Base-by-base conservation (phyloP, 371 early-diverging fungal genomes). In the Funneliformis caledonium region DNA sequence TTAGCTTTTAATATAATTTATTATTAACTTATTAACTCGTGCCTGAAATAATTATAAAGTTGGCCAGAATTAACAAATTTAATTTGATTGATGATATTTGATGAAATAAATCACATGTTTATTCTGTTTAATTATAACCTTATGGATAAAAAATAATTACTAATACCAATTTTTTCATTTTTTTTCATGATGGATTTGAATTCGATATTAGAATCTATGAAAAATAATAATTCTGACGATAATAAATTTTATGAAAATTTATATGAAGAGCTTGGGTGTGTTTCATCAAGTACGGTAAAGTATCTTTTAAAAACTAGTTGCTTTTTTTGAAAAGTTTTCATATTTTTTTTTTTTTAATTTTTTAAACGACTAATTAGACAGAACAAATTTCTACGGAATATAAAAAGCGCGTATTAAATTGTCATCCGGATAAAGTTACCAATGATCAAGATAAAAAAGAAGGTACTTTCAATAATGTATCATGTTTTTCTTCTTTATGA, bases 371-470 rank as follows among this genome's bases (percentile, higher is more conserved):
- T 33, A 33, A 14, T 52, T 16, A 76, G 76, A 11, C 37, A 19
- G 76, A 76, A 60, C 76, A 76, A 76, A 76, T 76, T 60, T 76
- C 76, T 42, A 42, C 56, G 5, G 76, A 76, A 61, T 76, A 76
- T 42, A 76, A 76, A 61, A 60, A 60, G 60, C 76, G 76, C 42
- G 76, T 60, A 43, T 19, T 76, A 56, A 10, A 56, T 42, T 76
- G 76, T 60, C 76, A 76, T 37, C 76, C 76, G 33, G 76, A 76
- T 56, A 76, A 61, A 59, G 43, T 76, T 60, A 76, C 33, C 10
- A 43, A 45, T 48, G 22, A 72, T 9, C 42, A 45, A 72, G 72
- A 72, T 43, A 56, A 72, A 72, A 59, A 52, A 75, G 59, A n/a
- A 42, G 76, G 72, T 72, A 48, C 4, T n/a, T 56, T 56, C 16